Evolutionary conservation across 108 stramenopile genomes (phyloP).

Genomic region (Fragilariopsis cylindrus): DNA sequence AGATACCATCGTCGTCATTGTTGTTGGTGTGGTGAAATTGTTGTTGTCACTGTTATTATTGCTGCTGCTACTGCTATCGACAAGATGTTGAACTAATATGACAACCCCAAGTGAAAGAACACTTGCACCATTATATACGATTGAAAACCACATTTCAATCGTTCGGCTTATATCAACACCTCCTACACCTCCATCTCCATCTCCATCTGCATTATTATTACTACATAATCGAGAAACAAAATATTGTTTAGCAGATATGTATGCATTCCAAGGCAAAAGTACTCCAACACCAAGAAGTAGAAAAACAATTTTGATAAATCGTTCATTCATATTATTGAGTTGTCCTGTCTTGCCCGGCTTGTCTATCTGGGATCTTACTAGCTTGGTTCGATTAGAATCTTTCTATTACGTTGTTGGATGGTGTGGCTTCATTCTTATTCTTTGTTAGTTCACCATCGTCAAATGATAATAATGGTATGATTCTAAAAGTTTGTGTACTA

Average conservation of each 20-base stretch:
- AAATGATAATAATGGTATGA: too few relatives aligned
- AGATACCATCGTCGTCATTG: not conserved
- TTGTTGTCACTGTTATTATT: not conserved
- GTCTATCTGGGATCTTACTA: too few relatives aligned
- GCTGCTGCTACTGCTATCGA: not conserved
- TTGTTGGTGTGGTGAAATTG: not conserved
- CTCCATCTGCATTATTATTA: not conserved
- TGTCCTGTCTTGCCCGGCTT: too few relatives aligned
- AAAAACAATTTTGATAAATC: conserved; percentile 34
- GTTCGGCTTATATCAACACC: not conserved
- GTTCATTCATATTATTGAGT: not conserved
- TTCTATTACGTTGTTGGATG: too few relatives aligned
- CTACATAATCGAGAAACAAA: conserved; percentile 45
- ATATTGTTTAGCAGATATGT: conserved; percentile 63
- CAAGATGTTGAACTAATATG: conserved; percentile 2
- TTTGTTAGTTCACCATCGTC: too few relatives aligned
- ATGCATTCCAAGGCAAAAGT: conserved; percentile 76
- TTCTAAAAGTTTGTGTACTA: too few relatives aligned
- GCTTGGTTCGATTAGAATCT: too few relatives aligned
- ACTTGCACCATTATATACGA: conserved; percentile 29
- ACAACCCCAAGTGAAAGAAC: conserved; percentile 17
- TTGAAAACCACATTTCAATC: conserved; percentile 33
- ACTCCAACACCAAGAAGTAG: conserved; percentile 58
- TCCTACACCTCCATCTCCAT: too few relatives aligned
- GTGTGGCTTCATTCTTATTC: too few relatives aligned